Evolutionary conservation across 495 filamentous ascomycete species (phyloP), one percentile per base, ranked within the genome.

Genomic region (Astrothelium macrocarpum): DNA sequence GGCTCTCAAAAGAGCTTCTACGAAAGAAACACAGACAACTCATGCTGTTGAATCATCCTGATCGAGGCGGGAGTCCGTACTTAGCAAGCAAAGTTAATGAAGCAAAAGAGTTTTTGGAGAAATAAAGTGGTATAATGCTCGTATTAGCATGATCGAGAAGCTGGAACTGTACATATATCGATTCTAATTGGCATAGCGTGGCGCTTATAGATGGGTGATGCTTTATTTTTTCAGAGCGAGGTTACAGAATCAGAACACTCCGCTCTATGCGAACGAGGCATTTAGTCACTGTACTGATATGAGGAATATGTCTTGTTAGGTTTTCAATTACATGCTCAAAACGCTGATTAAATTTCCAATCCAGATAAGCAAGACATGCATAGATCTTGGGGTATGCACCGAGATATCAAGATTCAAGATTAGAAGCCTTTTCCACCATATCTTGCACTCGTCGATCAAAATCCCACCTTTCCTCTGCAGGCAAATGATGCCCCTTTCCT

Each of bases 41-140:
- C 60, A 99, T 99, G 94, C 83, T 99, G 60, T 79, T 95, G 65
- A 99, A 99, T 78, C 94, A 99, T 77, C 94, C 94, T 32, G 94
- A 99, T 77, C 90, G 94, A 66, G 94, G 94, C 60, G 94, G 94
- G 23, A 96, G 91, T 73, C 94, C 94, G 32, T 99, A 97, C 74
- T 74, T 98, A 62, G 94, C 94, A 10, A 95, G 91, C 53, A 98
- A 98, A 74, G 88, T 97, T 73, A 97, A 97, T 75, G 93, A 97
- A 75, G 93, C 93, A 45, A 97, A 97, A 75, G 93, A 97, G 74
- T 87, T 97, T 67, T 72, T 97, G 70, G 93, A 97, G 75, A 97
- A 96, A 29, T 56, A 29, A 29, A 28, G 34, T n/a, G n/a, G n/a
- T n/a, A n/a, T n/a, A n/a, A n/a, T n/a, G n/a, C n/a, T n/a, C n/a